Percentiles rank a stretch among this genome's conserved stretches.
These are phyloP conservation scores for Fusarium sp. DNA, from an alignment of 2,329 filamentous ascomycete genomes.

Conservation along the genomic window DNA sequence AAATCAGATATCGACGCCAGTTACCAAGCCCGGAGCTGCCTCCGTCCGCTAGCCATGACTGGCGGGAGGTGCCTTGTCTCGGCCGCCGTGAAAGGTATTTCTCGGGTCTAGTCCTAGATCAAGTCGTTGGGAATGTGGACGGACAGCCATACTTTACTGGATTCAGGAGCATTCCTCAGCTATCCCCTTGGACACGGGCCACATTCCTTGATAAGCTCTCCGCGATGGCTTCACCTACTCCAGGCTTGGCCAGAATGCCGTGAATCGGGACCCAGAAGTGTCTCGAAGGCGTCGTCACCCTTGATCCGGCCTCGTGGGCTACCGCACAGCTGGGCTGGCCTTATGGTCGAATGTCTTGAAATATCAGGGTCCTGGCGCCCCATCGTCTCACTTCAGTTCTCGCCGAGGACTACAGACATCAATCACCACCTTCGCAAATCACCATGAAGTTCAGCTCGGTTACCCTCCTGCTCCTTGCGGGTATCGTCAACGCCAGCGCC, in stretches of 20 bases:
- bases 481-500: constrained; percentile 23
- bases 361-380: constrained; percentile 23
- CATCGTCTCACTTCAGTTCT: not conserved
- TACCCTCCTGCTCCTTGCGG: constrained; percentile 28
- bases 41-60: not conserved
- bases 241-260: constrained; percentile 31
- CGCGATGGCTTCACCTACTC: constrained; percentile 27
- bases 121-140: constrained; percentile 28
- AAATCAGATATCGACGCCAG: not conserved
- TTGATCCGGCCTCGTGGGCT: constrained; percentile 24
- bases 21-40: not conserved
- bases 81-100: constrained; percentile 12
- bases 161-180: constrained; percentile 32
- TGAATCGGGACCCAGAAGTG: constrained; percentile 22
- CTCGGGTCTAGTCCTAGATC: not conserved
- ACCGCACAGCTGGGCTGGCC: not conserved
- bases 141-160: constrained; percentile 18
- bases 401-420: not conserved
- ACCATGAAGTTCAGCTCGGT: constrained; percentile 38
- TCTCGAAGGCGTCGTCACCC: constrained; percentile 11
- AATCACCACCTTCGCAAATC: not conserved
- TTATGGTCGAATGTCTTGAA: constrained; percentile 24
- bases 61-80: constrained; percentile 10
- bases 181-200: constrained; percentile 16
- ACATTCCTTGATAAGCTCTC: constrained; percentile 33